Conservation (phyloP, 2,329 filamentous ascomycete species). For the Aspergillus fructus region DNA sequence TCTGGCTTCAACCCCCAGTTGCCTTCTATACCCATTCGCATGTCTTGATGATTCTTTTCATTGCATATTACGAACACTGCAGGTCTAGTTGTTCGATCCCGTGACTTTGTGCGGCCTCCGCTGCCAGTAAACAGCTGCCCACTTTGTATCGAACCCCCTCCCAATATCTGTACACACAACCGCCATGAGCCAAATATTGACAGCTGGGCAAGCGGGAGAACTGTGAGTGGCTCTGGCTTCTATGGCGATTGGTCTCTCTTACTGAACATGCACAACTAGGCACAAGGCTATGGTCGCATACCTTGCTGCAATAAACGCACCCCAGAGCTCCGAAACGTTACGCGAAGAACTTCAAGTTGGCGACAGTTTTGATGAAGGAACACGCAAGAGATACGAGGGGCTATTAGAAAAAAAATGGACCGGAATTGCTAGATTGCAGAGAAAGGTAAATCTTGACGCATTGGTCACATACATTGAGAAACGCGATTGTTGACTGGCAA, state of each 20-base stretch:
- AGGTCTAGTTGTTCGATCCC: neutral
- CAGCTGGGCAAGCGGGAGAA: constrained; percentile 80
- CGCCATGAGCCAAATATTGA: constrained; percentile 72
- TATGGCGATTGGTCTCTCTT: neutral
- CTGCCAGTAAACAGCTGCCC: neutral
- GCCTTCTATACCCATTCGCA: neutral
- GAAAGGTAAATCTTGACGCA: constrained; percentile 65
- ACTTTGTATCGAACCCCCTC: neutral
- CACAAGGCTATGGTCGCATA: constrained; percentile 95
- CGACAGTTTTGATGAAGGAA: constrained; percentile 72
- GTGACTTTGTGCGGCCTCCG: neutral
- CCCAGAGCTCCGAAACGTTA: constrained; percentile 67
- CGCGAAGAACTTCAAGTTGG: constrained; percentile 66
- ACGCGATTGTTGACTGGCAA: neutral
- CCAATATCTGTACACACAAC: neutral
- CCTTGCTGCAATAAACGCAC: constrained; percentile 69
- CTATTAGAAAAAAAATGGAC: constrained; percentile 99
- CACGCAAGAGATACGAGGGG: constrained; percentile 90
- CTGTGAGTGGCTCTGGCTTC: constrained; percentile 60
- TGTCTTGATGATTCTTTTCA: neutral
- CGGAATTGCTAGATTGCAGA: constrained; percentile 88
- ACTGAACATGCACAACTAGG: constrained; percentile 47
- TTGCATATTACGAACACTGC: neutral
- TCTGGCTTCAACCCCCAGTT: neutral
- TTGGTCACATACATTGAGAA: neutral